Evolutionary conservation across 2,329 filamentous ascomycete genomes (phyloP), one percentile per base, ranked within the genome.

Genomic region (Ilyonectria sp.): DNA sequence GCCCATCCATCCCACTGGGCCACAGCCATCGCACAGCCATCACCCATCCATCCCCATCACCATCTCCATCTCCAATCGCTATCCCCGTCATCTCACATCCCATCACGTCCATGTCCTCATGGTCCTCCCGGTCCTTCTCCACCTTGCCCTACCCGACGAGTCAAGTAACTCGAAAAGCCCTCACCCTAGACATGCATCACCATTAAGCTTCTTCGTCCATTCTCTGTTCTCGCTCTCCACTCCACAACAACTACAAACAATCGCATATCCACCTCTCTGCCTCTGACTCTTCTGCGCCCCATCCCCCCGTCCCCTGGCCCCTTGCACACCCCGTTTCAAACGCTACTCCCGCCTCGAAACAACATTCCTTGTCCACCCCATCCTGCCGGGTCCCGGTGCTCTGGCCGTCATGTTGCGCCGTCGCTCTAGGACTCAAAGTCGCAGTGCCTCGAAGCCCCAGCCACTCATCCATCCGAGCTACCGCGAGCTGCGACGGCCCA

Each of bases 331-430:
- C 64, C 63, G 53, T 44, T 64, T 67, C 58, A 69, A 66, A 71
- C 71, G 68, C 58, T 58, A 65, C 69, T 74, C 44, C 60, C 63
- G 60, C 63, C 62, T 67, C 60, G 72, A 74, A 73, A 71, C 67
- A 73, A 71, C 67, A 68, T 63, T 60, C 37, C 40, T 49, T 46
- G 52, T 57, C 58, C 44, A 46, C 63, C 31, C 58, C 54, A 23
- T 57, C 47, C 63, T 49, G 52, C 49, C 58, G 58, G 53, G 52
- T 52, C 58, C 58, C 58, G 58, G 46, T 55, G 46, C 40, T 33
- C 57, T 43, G 10, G 47, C 35, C 52, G 50, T 57, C 35, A 56
- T 65, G 60, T 54, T 68, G 63, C 62, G 47, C 55, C 60, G 63
- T 69, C 67, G 59, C 63, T 66, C 59, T 72, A 61, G 62, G 35